A percentile compares a stretch with the other conserved stretches of the same genome.
Evolutionary conservation across 495 filamentous ascomycete genomes (phyloP).

Genomic region (Letharia lupina): DNA sequence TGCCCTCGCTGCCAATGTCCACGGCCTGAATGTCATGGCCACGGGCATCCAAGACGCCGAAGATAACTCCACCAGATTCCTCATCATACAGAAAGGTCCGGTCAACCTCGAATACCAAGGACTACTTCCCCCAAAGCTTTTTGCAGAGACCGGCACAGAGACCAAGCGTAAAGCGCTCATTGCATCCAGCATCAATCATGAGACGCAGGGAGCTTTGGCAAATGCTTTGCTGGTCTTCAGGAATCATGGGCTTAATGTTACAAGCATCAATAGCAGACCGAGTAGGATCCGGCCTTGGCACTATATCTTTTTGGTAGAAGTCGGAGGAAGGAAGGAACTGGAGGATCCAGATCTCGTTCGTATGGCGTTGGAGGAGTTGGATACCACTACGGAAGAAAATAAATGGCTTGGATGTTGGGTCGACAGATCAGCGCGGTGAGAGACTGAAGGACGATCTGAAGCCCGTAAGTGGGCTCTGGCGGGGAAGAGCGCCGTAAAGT

Average conservation of each 20-base stretch:
- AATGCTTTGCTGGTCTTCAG: slow-evolving; percentile 73
- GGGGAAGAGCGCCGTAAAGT: background rate
- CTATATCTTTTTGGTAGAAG: slow-evolving; percentile 93
- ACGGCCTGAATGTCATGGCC: slow-evolving; percentile 61
- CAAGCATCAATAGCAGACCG: slow-evolving; percentile 81
- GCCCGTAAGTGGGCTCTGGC: background rate
- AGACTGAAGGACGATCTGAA: background rate
- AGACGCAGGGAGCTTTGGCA: slow-evolving; percentile 70
- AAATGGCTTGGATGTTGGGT: slow-evolving; percentile 51
- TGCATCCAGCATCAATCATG: slow-evolving; percentile 72
- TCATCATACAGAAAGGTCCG: slow-evolving; percentile 53
- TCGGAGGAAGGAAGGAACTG: slow-evolving; percentile 49
- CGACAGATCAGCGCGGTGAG: slow-evolving; percentile 15
- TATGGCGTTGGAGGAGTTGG: slow-evolving; percentile 42
- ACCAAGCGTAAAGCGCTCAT: slow-evolving; percentile 59
- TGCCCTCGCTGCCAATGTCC: slow-evolving; percentile 56
- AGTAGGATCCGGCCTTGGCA: slow-evolving; percentile 70
- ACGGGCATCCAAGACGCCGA: slow-evolving; percentile 69
- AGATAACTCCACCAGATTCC: slow-evolving; percentile 85
- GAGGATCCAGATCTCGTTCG: slow-evolving; percentile 46
- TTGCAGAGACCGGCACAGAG: slow-evolving; percentile 12
- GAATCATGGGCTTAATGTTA: slow-evolving; percentile 64
- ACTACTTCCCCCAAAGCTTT: slow-evolving; percentile 2
- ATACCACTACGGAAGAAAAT: slow-evolving; percentile 36
- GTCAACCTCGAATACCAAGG: slow-evolving; percentile 12